Evolutionary conservation across 768 basidiomycete genomes (phyloP).

Genomic region (Russula vinacea): DNA sequence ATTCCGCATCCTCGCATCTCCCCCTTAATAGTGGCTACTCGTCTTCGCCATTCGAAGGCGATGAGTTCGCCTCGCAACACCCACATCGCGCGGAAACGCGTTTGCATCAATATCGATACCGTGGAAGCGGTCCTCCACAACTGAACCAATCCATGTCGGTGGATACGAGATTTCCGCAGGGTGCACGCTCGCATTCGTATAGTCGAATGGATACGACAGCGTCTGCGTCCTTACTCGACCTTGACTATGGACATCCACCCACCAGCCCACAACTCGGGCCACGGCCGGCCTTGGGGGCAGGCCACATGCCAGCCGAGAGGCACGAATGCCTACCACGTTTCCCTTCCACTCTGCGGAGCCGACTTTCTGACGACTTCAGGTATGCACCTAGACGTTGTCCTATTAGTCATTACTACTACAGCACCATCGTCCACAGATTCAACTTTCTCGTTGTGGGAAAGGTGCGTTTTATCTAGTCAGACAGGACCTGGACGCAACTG

Average conservation of each 20-base stretch:
- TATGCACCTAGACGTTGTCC: not conserved
- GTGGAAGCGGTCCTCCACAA: not conserved
- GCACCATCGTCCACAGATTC: constrained; percentile 1
- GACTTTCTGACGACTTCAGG: constrained; percentile 13
- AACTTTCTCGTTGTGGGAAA: constrained; percentile 19
- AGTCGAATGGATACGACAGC: not conserved
- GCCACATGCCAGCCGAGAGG: no score
- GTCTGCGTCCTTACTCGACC: not conserved
- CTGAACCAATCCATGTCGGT: not conserved
- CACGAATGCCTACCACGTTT: not conserved
- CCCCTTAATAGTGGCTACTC: not conserved
- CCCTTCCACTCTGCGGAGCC: not conserved
- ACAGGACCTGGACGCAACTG: not conserved
- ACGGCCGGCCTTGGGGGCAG: not conserved
- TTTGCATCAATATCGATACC: no score
- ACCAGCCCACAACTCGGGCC: not conserved
- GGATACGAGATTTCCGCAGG: not conserved
- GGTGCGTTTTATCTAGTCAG: not conserved
- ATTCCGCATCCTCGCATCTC: not conserved
- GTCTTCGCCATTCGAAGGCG: not conserved
- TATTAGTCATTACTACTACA: not conserved
- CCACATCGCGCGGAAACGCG: not conserved
- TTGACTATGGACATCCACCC: not conserved
- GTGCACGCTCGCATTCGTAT: no score
- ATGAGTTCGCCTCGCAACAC: not conserved